Conservation (phyloP, 148 eudicot species). For the Rhododendron kiyosumense region DNA sequence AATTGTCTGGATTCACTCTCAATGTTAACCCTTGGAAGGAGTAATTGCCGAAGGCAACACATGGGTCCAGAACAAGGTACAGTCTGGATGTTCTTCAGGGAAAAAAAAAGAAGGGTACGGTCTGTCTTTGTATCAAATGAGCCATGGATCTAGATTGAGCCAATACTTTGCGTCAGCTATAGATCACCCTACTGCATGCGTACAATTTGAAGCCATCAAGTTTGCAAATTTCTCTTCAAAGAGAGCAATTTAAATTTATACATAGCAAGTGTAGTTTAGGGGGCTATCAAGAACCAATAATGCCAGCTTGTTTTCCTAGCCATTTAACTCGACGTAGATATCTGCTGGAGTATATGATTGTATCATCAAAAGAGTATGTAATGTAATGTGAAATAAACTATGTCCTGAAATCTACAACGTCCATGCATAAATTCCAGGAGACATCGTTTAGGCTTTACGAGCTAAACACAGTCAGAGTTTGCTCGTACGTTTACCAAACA, state of each 20-base stretch:
- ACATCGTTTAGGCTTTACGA: not conserved
- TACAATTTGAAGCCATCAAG: not conserved
- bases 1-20: no score
- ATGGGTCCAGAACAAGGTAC: no score
- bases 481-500: slow-evolving; percentile 53
- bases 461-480: slow-evolving; percentile 26
- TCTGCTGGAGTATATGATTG: not conserved
- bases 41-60: no score
- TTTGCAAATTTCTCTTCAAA: not conserved
- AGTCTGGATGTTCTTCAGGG: no score
- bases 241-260: not conserved
- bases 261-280: not conserved
- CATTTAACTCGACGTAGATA: not conserved
- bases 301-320: not conserved
- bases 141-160: no score
- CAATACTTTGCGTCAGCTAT: no score
- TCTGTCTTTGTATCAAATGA: no score
- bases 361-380: not conserved
- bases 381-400: not conserved
- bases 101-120: no score
- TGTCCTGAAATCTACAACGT: not conserved
- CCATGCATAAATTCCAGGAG: not conserved
- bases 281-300: not conserved
- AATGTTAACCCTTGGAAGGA: no score
- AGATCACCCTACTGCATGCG: not conserved